Evolutionary conservation across 2,329 filamentous ascomycete genomes (phyloP).

Genomic region (Talaromyces islandicus): DNA sequence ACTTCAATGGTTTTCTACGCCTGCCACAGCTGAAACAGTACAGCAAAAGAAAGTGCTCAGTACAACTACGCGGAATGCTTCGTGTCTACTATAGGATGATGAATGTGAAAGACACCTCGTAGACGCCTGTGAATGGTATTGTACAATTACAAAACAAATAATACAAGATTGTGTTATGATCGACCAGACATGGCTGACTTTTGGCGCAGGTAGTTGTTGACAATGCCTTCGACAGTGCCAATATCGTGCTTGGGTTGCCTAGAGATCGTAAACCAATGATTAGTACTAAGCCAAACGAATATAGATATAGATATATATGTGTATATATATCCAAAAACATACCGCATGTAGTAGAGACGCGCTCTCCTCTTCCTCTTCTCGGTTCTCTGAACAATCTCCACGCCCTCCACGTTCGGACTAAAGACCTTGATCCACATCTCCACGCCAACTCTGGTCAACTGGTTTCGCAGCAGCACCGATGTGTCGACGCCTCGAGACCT

Average conservation of each 20-base stretch:
- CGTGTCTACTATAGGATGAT: not conserved
- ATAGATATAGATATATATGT: not conserved
- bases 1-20: not conserved
- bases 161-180: not conserved
- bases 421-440: conserved; percentile 99
- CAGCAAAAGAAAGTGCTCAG: not conserved
- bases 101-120: not conserved
- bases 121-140: conserved; percentile 1
- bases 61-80: not conserved
- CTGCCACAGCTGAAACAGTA: not conserved
- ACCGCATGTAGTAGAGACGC: conserved; percentile 82
- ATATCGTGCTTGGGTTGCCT: conserved; percentile 76
- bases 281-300: not conserved
- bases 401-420: conserved; percentile 78
- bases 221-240: conserved; percentile 76
- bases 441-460: conserved; percentile 78
- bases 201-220: conserved; percentile 58
- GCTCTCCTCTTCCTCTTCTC: conserved; percentile 81
- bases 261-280: not conserved
- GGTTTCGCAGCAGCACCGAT: conserved; percentile 76
- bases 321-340: conserved; percentile 16
- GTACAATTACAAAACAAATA: not conserved
- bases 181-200: conserved; percentile 40
- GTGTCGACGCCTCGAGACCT: conserved; percentile 84
- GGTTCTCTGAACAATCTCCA: conserved; percentile 86